A percentile compares a stretch with the other conserved stretches of the same genome.
These are phyloP conservation scores for Elongisporangium prolatum DNA, from an alignment of 352 stramenopile genomes.

Conservation along the genomic window DNA sequence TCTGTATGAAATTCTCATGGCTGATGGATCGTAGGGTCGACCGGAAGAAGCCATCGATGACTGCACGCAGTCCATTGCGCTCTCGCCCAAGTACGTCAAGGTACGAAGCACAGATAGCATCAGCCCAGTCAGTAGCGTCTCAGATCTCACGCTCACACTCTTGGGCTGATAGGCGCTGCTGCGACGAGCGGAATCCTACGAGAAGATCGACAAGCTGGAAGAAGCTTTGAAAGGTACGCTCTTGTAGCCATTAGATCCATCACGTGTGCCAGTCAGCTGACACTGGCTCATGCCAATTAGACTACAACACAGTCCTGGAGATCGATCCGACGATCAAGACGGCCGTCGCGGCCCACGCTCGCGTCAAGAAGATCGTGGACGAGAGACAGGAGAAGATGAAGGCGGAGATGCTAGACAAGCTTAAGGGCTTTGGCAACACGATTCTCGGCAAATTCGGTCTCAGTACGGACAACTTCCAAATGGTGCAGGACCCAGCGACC, in stretches of 20 bases:
- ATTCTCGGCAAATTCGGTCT: slow-evolving; percentile 99
- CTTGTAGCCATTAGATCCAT: not conserved
- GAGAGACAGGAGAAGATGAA: slow-evolving; percentile 98
- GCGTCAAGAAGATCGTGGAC: slow-evolving; percentile 89
- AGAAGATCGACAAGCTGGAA: slow-evolving; percentile 93
- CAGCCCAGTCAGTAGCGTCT: slow-evolving; percentile 4
- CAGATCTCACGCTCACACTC: not conserved
- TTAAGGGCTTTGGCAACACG: slow-evolving; percentile 99
- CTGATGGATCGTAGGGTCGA: slow-evolving; percentile 21
- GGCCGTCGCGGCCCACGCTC: slow-evolving; percentile 47
- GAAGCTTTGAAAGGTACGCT: slow-evolving; percentile 84
- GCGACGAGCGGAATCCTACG: slow-evolving; percentile 88
- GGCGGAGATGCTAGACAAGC: slow-evolving; percentile 94
- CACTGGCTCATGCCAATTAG: slow-evolving; percentile 27
- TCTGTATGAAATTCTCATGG: not conserved
- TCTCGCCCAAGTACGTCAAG: slow-evolving; percentile 97
- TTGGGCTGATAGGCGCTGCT: slow-evolving; percentile 68
- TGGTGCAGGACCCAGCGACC: slow-evolving; percentile 95
- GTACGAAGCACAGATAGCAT: slow-evolving; percentile 13
- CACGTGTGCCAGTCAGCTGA: too few relatives aligned
- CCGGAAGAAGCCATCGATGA: slow-evolving; percentile 92
- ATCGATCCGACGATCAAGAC: slow-evolving; percentile 84
- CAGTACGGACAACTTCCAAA: slow-evolving; percentile 99
- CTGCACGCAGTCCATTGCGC: slow-evolving; percentile 90
- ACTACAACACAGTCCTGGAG: slow-evolving; percentile 90